Percentiles rank a stretch among this genome's conserved stretches.
Conservation (phyloP, 306 rosid genomes). For the Quercus bicolor region DNA sequence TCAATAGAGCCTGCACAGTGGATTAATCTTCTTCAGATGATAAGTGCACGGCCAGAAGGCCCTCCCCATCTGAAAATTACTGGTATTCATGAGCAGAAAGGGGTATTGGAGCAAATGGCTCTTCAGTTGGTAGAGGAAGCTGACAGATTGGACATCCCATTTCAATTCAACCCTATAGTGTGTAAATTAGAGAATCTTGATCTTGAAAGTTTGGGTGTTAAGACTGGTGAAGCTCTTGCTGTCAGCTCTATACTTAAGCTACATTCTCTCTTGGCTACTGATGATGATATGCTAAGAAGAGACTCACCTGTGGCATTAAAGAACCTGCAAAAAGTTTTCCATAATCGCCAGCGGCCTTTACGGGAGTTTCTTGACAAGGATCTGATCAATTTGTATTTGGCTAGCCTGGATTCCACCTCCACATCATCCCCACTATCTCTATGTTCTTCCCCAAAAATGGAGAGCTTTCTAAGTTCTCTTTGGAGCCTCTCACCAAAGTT, state of each 20-base stretch:
- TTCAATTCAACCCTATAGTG: conserved; percentile 64
- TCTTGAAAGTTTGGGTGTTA: conserved; percentile 64
- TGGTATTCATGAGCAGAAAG: conserved; percentile 67
- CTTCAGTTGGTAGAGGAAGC: conserved; percentile 62
- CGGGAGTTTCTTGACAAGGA: conserved; percentile 79
- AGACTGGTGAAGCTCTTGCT: conserved; percentile 87
- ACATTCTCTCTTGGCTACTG: conserved; percentile 69
- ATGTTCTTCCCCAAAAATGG: conserved; percentile 75
- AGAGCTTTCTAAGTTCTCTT: conserved; percentile 47
- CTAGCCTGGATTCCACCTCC: conserved; percentile 59
- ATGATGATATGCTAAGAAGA: conserved; percentile 52
- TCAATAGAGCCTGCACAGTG: conserved; percentile 83
- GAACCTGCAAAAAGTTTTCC: conserved; percentile 51
- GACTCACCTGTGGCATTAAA: conserved; percentile 44
- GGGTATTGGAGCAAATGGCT: conserved; percentile 67
- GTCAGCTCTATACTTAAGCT: conserved; percentile 71
- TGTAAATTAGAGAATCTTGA: conserved; percentile 72
- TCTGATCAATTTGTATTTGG: conserved; percentile 35
- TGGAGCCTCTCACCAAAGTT: conserved; percentile 68
- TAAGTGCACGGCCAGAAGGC: conserved; percentile 62
- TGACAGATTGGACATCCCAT: conserved; percentile 65
- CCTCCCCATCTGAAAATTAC: conserved; percentile 84
- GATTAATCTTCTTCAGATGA: conserved; percentile 59
- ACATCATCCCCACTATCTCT: conserved; percentile 57
- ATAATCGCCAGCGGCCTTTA: conserved; percentile 49